Conservation (phyloP, 345 rosid species). For the Aurinia saxatilis region DNA sequence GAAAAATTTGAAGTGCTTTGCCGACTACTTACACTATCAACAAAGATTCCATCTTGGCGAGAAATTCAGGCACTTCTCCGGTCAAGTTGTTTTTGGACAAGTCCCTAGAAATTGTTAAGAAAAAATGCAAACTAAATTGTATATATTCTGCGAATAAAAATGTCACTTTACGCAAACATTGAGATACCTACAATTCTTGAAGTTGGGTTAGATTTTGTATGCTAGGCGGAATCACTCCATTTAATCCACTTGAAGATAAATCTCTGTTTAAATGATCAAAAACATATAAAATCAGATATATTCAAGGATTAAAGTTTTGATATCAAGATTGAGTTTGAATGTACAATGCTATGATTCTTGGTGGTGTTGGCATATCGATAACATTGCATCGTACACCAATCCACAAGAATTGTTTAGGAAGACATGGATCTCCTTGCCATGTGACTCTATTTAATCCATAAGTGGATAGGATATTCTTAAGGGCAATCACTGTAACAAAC, state of each 20-base stretch:
- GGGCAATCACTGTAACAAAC: conserved; percentile 18
- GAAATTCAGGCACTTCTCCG: conserved; percentile 35
- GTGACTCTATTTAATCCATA: conserved; percentile 15
- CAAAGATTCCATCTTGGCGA: conserved; percentile 25
- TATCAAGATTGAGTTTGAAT: not conserved
- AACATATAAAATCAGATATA: no score
- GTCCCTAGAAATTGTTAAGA: conserved; percentile 26
- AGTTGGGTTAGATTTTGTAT: conserved; percentile 20
- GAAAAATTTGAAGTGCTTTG: not conserved
- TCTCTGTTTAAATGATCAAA: not conserved
- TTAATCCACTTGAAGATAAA: conserved; percentile 29
- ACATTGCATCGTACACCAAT: conserved; percentile 25
- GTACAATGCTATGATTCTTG: conserved; percentile 32
- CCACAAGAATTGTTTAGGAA: conserved; percentile 19
- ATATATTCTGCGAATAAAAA: no score
- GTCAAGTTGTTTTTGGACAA: not conserved
- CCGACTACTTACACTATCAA: not conserved
- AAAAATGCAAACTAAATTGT: not conserved
- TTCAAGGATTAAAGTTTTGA: not conserved
- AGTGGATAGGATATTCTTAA: conserved; percentile 23
- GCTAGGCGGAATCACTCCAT: conserved; percentile 7
- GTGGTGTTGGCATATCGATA: not conserved
- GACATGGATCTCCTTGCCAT: conserved; percentile 42
- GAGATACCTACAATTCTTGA: conserved; percentile 26
- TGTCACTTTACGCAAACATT: not conserved